Conservation (phyloP, 345 rosid genomes). For the Dovyalis caffra region DNA sequence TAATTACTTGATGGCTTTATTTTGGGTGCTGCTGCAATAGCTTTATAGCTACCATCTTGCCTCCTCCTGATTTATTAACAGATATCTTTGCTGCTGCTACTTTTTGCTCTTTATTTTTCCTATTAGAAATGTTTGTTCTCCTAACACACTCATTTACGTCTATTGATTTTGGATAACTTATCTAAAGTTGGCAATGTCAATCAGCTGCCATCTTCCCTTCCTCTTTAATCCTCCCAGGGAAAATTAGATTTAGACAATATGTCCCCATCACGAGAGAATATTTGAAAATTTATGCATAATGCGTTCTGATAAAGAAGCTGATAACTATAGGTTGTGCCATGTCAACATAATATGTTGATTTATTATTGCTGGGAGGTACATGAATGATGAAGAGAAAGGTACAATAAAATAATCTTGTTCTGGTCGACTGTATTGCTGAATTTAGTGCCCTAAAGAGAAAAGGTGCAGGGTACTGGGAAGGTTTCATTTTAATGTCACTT, state of each 20-base stretch:
- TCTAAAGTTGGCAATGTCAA: not conserved
- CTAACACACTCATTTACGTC: not conserved
- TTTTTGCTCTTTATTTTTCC: not conserved
- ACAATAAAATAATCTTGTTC: not conserved
- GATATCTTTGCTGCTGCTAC: not conserved
- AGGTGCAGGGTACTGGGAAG: not conserved
- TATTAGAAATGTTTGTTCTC: not conserved
- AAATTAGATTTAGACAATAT: not conserved
- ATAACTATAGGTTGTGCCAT: not conserved
- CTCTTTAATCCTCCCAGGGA: not conserved
- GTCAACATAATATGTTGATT: not conserved
- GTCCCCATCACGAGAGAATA: not conserved
- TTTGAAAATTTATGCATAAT: not conserved
- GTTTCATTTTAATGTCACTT: not conserved
- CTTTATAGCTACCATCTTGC: slow-evolving; percentile 9
- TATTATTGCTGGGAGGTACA: not conserved
- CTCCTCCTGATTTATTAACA: not conserved
- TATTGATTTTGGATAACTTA: not conserved
- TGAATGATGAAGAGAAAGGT: not conserved
- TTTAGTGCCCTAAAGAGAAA: not conserved
- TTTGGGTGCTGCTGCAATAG: not conserved
- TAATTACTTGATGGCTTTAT: not conserved
- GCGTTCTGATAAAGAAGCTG: not conserved
- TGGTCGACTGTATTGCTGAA: not conserved
- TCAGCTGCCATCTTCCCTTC: not conserved